Evolutionary conservation across 805 yeast species (phyloP).

Genomic region (Ogataea haglerorum): DNA sequence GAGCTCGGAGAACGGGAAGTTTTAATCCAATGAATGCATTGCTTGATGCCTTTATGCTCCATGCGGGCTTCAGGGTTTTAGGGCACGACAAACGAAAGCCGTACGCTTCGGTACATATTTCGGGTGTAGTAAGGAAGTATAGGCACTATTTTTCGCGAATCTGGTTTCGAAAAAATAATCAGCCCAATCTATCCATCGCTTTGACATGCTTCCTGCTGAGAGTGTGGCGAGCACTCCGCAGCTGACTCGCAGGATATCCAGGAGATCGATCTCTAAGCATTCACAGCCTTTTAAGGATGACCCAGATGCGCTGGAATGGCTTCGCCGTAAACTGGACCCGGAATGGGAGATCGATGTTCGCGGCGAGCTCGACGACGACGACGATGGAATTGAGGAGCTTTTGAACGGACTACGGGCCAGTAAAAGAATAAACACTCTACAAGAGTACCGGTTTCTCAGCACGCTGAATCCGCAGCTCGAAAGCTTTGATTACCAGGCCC

Average conservation of each 20-base stretch:
- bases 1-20: background rate
- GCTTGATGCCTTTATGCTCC: background rate
- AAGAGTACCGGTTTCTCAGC: slow-evolving; percentile 23
- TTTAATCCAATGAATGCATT: background rate
- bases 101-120: background rate
- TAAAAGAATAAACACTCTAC: slow-evolving; percentile 15
- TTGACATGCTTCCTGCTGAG: slow-evolving; percentile 2
- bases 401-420: slow-evolving; percentile 8
- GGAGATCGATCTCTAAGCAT: slow-evolving; percentile 32
- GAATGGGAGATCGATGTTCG: slow-evolving; percentile 30
- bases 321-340: slow-evolving; percentile 23
- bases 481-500: slow-evolving; percentile 12
- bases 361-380: slow-evolving; percentile 18
- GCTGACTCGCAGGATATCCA: slow-evolving; percentile 23
- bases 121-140: background rate
- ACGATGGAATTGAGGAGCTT: slow-evolving; percentile 15
- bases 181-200: background rate
- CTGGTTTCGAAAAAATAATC: background rate
- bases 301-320: slow-evolving; percentile 7
- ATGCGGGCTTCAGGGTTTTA: background rate
- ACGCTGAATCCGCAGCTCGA: slow-evolving; percentile 16
- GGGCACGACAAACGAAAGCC: background rate
- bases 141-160: background rate
- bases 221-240: slow-evolving; percentile 13
- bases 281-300: slow-evolving; percentile 14